These are phyloP conservation scores for Lojkania enalia DNA, from an alignment of 2,329 filamentous ascomycete species.

Conservation along the genomic window DNA sequence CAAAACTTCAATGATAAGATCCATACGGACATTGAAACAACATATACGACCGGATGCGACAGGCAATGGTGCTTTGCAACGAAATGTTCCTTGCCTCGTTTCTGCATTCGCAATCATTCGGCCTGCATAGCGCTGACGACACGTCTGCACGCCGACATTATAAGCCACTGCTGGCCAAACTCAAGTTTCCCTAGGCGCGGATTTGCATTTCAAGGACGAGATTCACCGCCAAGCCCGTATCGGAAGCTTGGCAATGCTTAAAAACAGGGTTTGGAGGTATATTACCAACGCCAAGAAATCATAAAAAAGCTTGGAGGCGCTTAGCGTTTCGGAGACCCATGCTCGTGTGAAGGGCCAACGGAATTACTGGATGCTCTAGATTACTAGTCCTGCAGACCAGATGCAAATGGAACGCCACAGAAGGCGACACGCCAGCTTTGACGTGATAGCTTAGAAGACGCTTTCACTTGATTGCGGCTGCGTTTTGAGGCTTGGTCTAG, in stretches of 20 bases:
- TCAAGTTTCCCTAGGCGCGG: constrained; percentile 2
- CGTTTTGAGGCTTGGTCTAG: neutral
- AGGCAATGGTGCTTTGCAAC: neutral
- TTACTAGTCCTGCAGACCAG: constrained; percentile 6
- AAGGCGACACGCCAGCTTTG: neutral
- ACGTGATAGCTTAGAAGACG: neutral
- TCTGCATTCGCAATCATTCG: neutral
- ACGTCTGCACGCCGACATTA: constrained; percentile 20
- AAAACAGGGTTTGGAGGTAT: constrained; percentile 25
- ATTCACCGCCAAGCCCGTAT: constrained; percentile 29
- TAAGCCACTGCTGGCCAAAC: constrained; percentile 8
- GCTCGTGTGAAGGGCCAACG: neutral
- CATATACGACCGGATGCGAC: neutral
- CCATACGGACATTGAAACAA: too few species aligned
- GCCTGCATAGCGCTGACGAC: constrained; percentile 10
- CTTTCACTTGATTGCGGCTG: neutral
- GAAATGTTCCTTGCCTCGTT: neutral
- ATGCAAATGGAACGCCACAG: too few species aligned
- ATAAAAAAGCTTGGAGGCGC: constrained; percentile 28
- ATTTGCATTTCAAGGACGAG: neutral
- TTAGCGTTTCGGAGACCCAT: constrained; percentile 17
- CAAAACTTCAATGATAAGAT: too few species aligned
- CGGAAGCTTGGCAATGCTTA: constrained; percentile 35
- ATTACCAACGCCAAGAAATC: constrained; percentile 19
- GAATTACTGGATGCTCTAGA: constrained; percentile 15